A percentile compares a stretch with the other conserved stretches of the same genome.
Evolutionary conservation across 192 early-diverging fungal species (phyloP).

Genomic region (Backusella mclennaniae): DNA sequence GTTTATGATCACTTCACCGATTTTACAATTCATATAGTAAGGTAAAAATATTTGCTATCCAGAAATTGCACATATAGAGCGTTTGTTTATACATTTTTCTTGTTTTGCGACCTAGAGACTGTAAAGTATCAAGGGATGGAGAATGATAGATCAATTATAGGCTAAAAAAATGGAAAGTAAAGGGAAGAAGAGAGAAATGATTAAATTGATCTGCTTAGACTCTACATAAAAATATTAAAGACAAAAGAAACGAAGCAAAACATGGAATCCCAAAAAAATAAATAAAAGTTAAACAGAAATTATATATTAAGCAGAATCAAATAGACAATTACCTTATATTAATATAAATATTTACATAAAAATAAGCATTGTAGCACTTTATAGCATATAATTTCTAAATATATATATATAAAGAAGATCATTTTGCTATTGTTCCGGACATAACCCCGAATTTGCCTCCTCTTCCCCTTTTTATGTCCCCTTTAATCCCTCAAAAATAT

Average conservation of each 20-base stretch:
- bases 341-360: neutral
- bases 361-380: neutral
- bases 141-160: neutral
- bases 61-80: neutral
- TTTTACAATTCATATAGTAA: neutral
- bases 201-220: neutral
- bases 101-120: neutral
- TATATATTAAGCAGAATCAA: neutral
- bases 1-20: neutral
- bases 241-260: neutral
- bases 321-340: neutral
- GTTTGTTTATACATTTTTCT: neutral
- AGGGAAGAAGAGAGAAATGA: neutral
- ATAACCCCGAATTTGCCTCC: neutral
- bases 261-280: neutral
- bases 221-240: neutral
- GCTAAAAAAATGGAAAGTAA: neutral
- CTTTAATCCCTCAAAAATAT: neutral
- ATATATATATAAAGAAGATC: neutral
- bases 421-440: neutral
- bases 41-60: neutral
- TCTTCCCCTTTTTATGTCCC: neutral
- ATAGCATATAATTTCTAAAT: neutral
- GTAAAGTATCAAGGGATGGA: neutral
- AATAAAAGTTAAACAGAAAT: neutral